phyloP scores from a whole-genome alignment of 352 stramenopile genomes.

The Phytopythium boreale region DNA sequence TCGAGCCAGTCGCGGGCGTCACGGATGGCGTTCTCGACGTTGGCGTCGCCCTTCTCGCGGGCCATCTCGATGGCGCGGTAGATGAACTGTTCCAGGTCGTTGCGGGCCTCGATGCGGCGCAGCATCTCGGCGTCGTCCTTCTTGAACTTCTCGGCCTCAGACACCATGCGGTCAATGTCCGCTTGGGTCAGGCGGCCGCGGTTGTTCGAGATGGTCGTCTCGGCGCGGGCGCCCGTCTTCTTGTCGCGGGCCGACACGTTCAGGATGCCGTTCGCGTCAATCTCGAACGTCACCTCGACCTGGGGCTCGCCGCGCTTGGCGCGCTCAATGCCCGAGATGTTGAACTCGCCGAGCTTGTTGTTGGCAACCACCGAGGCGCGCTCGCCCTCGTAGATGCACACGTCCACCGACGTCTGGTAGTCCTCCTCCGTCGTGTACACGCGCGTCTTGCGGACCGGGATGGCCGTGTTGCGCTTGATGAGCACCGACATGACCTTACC shows the following conservation, averaged over 20 bases:
- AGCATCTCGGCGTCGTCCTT: constrained; percentile 73
- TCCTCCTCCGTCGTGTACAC: constrained; percentile 70
- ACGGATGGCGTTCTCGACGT: constrained; percentile 89
- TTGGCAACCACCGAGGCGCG: constrained; percentile 86
- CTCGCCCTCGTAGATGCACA: constrained; percentile 89
- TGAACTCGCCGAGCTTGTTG: constrained; percentile 93
- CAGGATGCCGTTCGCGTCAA: constrained; percentile 93
- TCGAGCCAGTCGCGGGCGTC: constrained; percentile 89
- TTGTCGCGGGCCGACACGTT: constrained; percentile 89
- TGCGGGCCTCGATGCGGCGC: constrained; percentile 62
- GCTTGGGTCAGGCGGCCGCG: constrained; percentile 62
- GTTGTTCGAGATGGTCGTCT: constrained; percentile 79
- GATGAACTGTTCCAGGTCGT: constrained; percentile 76
- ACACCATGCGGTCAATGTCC: constrained; percentile 71
- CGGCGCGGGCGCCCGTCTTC: constrained; percentile 61
- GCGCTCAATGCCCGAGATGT: constrained; percentile 86
- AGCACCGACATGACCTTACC: constrained; percentile 88
- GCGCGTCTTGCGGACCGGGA: constrained; percentile 82
- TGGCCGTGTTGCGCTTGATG: constrained; percentile 88
- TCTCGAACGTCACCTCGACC: constrained; percentile 89
- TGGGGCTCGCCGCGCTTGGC: constrained; percentile 88
- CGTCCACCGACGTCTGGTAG: constrained; percentile 84
- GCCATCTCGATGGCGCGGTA: constrained; percentile 69
- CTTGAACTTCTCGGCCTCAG: constrained; percentile 71
- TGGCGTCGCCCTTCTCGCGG: constrained; percentile 75